Evolutionary conservation across 202 grass and related monocot genomes (phyloP), one percentile per base, ranked within the genome.

Genomic region (Brachypodium distachyon): DNA sequence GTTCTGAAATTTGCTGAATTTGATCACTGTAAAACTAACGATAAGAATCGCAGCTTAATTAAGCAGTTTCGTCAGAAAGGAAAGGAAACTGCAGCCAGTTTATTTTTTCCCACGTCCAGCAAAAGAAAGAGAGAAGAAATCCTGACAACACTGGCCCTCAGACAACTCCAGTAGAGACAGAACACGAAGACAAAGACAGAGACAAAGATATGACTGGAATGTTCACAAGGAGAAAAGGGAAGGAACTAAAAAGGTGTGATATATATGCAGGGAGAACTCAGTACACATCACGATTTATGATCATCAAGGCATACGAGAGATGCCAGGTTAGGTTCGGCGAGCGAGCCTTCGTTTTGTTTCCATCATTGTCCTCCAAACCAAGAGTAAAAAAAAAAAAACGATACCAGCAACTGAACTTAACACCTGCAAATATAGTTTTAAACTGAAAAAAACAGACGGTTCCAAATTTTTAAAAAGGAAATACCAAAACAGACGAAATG

Each of bases 301-400:
- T 87, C 85, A 19, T 87, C 85, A 87, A 78, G 73, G 85, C 73
- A 87, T 47, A 9, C 27, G 29, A 38, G 9, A 22, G 25, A 66
- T 51, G 67, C 79, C 85, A 78, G 25, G 27, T 72, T 87, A 77
- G 47, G 79, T 77, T 87, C 84, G 73, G 78, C 84, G 78, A 87
- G 78, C 72, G 78, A 87, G 84, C 84, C 84, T 42, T 87, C 47
- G 47, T 58, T n/a, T 58, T 72, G 53, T 87, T 82, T 77, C 72
- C 84, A 87, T 87, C 84, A 77, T 17, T 18, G 79, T 77, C 12
- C 84, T 82, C 73, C 73, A 23, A 71, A 28, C 12, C 3, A 66
- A 66, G n/a, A 66, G 1, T 29, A 78, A 14, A 50, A 5, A 7
- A 70, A 61, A 38, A 17, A 44, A 46, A 49, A 29, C 2, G 10